A percentile compares a stretch with the other conserved stretches of the same genome.
These are phyloP conservation scores for Neurospora africana DNA, from an alignment of 495 filamentous ascomycete species.

Conservation along the genomic window DNA sequence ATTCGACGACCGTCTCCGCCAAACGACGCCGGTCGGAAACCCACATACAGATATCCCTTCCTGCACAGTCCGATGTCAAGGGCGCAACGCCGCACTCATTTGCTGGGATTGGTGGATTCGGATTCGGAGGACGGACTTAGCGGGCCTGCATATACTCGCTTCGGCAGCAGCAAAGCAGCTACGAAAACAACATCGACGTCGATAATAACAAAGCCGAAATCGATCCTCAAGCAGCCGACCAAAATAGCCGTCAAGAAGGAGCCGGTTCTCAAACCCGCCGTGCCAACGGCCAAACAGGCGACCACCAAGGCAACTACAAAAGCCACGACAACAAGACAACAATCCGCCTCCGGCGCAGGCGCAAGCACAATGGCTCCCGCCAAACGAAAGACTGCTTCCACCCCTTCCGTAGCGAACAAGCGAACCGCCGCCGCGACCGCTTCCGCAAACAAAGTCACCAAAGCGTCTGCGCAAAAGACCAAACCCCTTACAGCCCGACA, in stretches of 20 bases:
- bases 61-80: conserved; percentile 22
- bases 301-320: background rate
- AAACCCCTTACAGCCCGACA: background rate
- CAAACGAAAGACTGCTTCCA: conserved; percentile 24
- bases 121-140: conserved; percentile 52
- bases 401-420: background rate
- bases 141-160: conserved; percentile 23
- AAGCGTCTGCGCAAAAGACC: conserved; percentile 18
- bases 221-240: background rate
- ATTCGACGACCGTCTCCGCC: background rate
- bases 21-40: background rate
- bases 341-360: conserved; percentile 4
- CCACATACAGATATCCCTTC: background rate
- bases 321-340: background rate
- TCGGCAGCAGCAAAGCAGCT: conserved; percentile 25
- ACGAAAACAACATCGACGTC: conserved; percentile 11
- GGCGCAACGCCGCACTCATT: conserved; percentile 30
- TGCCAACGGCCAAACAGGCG: background rate
- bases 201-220: background rate
- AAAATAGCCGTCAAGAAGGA: background rate
- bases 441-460: conserved; percentile 29
- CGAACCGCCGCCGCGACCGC: conserved; percentile 10
- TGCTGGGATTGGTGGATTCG: conserved; percentile 56
- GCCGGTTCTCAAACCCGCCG: background rate
- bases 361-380: conserved; percentile 28